Evolutionary conservation across 495 filamentous ascomycete genomes (phyloP).

Genomic region (Oidiodendron maius): DNA sequence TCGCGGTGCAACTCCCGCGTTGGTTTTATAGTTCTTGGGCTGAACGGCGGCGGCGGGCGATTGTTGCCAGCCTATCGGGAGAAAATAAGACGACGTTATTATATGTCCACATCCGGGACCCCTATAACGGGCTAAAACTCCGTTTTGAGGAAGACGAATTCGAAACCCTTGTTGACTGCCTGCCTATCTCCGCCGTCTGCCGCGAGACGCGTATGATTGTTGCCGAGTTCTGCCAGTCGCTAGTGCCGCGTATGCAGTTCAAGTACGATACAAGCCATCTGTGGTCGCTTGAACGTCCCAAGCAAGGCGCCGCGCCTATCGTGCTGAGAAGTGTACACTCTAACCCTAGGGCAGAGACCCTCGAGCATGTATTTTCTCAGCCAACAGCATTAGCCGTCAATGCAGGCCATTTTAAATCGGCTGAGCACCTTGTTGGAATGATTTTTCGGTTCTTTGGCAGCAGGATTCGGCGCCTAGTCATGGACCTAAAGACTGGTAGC

Average conservation of each 20-base stretch:
- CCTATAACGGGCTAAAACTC: neutral
- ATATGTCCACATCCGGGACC: neutral
- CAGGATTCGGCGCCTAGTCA: neutral
- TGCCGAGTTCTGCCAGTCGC: neutral
- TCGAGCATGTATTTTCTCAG: neutral
- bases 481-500: neutral
- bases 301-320: neutral
- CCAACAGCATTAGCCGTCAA: neutral
- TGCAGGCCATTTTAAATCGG: neutral
- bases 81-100: neutral
- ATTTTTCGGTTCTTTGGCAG: neutral
- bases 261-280: neutral
- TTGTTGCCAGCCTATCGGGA: neutral
- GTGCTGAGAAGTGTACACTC: neutral
- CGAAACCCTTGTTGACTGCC: neutral
- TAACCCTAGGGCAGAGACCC: neutral
- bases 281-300: neutral
- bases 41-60: neutral
- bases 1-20: neutral
- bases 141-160: neutral
- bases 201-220: neutral
- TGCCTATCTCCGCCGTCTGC: neutral
- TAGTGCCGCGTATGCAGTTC: neutral
- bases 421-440: neutral
- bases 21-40: neutral